Conservation (phyloP, 1,284 basidiomycete species). For the Naganishia sp. region DNA sequence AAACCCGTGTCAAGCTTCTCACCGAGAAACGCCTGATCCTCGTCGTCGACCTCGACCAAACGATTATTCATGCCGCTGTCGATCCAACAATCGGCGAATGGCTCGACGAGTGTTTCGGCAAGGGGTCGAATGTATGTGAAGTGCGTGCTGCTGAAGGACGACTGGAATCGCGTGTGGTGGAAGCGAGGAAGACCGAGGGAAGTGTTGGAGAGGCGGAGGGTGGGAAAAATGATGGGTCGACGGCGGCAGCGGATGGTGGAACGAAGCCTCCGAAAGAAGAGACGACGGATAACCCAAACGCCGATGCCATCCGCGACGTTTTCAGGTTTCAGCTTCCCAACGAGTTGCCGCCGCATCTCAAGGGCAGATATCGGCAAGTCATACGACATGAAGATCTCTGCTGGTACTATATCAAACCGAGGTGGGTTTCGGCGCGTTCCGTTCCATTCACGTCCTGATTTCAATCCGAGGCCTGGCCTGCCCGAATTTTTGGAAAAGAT, state of each 20-base stretch:
- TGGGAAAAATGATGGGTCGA: background rate
- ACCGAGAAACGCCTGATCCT: conserved; percentile 78
- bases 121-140: conserved; percentile 19
- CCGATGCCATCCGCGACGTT: conserved; percentile 83
- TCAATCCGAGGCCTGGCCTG: conserved; percentile 74
- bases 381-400: conserved; percentile 68
- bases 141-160: conserved; percentile 13
- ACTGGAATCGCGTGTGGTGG: background rate
- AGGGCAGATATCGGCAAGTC: conserved; percentile 26
- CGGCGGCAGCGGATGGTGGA: conserved; percentile 1
- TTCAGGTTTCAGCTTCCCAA: conserved; percentile 77
- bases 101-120: conserved; percentile 65
- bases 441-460: conserved; percentile 8
- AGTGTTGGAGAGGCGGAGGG: background rate
- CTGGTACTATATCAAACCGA: conserved; percentile 95
- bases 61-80: conserved; percentile 96
- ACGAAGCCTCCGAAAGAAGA: conserved; percentile 6
- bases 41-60: conserved; percentile 98
- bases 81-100: conserved; percentile 98
- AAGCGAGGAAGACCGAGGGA: background rate
- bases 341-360: conserved; percentile 61
- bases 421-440: conserved; percentile 59
- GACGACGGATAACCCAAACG: conserved; percentile 77
- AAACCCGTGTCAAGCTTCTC: conserved; percentile 75
- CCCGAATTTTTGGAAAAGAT: conserved; percentile 71